Base-by-base conservation (phyloP, 108 stramenopile species). In the Craspedostauros australis region DNA sequence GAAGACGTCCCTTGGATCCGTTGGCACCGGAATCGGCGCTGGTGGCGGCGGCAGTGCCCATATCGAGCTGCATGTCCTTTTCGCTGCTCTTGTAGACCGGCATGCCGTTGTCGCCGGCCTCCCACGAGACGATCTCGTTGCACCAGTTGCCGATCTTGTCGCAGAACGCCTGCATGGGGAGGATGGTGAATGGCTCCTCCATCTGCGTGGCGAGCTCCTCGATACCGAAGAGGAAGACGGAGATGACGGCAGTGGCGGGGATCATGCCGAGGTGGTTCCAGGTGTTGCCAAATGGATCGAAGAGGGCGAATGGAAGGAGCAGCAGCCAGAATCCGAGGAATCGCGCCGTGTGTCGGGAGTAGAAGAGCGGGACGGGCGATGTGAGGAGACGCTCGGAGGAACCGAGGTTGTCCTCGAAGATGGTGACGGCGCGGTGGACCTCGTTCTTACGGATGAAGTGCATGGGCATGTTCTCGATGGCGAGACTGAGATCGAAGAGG, bases 151-250 rank as follows among this genome's bases (percentile, higher is more conserved):
- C 58, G 64, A 84, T 80, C 52, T 75, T 80, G 50, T 86, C 85
- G 53, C 85, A 82, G 44, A 82, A 86, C n/a, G 60, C 75, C 49
- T 82, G 84, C 75, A 75, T 74, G 38, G 91, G 91, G 18, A 93
- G 64, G 42, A 93, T 84, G 26, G 75, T 86, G 47, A 93, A 89
- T 1, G 91, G 91, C 56, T 93, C 87, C 58, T 93, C 91, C 46
- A 93, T 40, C 39, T 86, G 84, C 15, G 77, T 77, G 1, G 78
- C 84, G 28, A 91, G 63, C 57, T 92, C 91, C 61, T 92, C 91
- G 50, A 92, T 88, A 29, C 91, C 86, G 46, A 92, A 79, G 14
- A 92, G 57, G 33, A 84, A 77, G 6, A 84, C 39, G 18, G 75
- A 73, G 21, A 76, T 52, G 26, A 84, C 57, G 2, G 77, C 63